Percentiles rank a stretch among this genome's conserved stretches.
Conservation (phyloP, 352 stramenopile species). For the Phytophthora pisi region DNA sequence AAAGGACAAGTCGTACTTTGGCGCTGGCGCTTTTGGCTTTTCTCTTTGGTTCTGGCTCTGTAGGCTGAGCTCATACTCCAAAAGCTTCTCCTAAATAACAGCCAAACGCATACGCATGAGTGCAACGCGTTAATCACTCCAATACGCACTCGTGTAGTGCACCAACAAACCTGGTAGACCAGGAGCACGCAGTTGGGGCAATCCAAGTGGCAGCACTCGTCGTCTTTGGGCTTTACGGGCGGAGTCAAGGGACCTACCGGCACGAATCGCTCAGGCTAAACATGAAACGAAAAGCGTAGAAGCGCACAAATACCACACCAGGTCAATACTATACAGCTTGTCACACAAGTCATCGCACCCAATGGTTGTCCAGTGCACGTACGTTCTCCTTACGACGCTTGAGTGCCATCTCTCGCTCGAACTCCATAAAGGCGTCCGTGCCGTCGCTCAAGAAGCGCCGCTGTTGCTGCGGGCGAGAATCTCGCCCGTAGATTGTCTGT, state of each 20-base stretch:
- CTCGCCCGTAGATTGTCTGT: neutral
- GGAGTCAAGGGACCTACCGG: slow-evolving; percentile 46
- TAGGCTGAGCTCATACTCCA: slow-evolving; percentile 83
- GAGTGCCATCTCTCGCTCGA: slow-evolving; percentile 80
- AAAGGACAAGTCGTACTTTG: slow-evolving; percentile 61
- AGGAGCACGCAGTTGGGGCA: slow-evolving; percentile 89
- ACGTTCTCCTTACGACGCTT: slow-evolving; percentile 60
- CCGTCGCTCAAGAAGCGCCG: slow-evolving; percentile 38
- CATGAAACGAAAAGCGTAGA: neutral
- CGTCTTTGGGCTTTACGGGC: slow-evolving; percentile 69
- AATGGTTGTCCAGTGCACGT: slow-evolving; percentile 1
- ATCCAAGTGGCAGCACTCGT: slow-evolving; percentile 86
- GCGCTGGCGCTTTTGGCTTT: slow-evolving; percentile 30
- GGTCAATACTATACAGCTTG: neutral
- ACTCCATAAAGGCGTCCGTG: slow-evolving; percentile 88
- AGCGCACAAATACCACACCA: slow-evolving; percentile 1
- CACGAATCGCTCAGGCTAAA: slow-evolving; percentile 28
- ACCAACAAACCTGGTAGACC: slow-evolving; percentile 73
- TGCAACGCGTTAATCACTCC: neutral
- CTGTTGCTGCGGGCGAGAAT: slow-evolving; percentile 22
- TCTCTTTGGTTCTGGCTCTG: slow-evolving; percentile 33
- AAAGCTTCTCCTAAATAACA: slow-evolving; percentile 66
- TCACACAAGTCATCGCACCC: neutral
- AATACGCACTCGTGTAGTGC: neutral
- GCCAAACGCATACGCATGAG: neutral